These are phyloP conservation scores for Calonectria henricotiae DNA, from an alignment of 2,329 filamentous ascomycete species.

Conservation along the genomic window DNA sequence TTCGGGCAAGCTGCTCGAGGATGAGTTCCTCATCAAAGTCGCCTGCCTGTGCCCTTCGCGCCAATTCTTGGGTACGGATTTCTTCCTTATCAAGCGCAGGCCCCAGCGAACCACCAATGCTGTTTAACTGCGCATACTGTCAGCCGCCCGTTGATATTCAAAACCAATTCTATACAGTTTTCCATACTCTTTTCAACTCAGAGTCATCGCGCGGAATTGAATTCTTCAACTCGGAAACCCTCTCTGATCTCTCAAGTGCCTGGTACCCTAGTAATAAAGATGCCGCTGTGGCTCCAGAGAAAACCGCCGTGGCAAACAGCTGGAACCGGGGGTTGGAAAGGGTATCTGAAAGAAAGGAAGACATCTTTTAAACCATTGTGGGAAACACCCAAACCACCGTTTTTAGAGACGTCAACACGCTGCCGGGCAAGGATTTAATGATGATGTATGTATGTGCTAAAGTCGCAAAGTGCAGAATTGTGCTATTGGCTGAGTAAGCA, in stretches of 20 bases:
- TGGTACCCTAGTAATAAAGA: slow-evolving; percentile 76
- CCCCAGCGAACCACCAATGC: slow-evolving; percentile 71
- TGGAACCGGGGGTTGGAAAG: slow-evolving; percentile 70
- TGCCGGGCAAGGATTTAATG: slow-evolving; percentile 30
- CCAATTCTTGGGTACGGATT: slow-evolving; percentile 72
- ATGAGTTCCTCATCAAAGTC: slow-evolving; percentile 86
- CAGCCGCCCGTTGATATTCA: slow-evolving; percentile 31
- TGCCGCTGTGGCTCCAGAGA: slow-evolving; percentile 75
- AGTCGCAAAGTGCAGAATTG: neutral
- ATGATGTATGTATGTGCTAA: slow-evolving; percentile 28
- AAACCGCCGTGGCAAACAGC: slow-evolving; percentile 79
- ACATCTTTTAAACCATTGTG: slow-evolving; percentile 56
- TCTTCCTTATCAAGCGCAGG: slow-evolving; percentile 73
- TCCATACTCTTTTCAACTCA: slow-evolving; percentile 45
- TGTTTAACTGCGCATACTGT: slow-evolving; percentile 69
- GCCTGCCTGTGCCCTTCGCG: slow-evolving; percentile 73
- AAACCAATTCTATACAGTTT: neutral
- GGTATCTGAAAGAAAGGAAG: slow-evolving; percentile 64
- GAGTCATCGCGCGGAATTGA: slow-evolving; percentile 67
- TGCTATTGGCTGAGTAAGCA: slow-evolving; percentile 45
- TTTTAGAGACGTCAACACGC: slow-evolving; percentile 19
- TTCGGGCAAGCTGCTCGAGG: slow-evolving; percentile 93
- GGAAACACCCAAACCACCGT: slow-evolving; percentile 16
- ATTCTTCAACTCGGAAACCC: slow-evolving; percentile 72
- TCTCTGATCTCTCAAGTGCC: slow-evolving; percentile 70